Evolutionary conservation across 2,329 filamentous ascomycete species (phyloP).

Genomic region (Cordyceps javanica): DNA sequence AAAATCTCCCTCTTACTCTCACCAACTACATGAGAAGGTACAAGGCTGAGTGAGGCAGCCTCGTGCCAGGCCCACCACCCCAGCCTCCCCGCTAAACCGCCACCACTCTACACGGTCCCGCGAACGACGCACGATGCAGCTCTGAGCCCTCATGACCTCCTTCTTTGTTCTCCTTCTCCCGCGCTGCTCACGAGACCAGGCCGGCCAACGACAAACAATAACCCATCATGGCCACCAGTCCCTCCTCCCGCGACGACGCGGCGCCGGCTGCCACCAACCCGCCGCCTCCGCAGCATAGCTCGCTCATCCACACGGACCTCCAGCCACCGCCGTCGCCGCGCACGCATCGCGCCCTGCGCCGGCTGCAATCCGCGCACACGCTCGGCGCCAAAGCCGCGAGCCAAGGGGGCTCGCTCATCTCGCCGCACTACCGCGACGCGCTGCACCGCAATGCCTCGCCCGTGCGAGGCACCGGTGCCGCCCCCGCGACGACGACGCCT

Average conservation of each 20-base stretch:
- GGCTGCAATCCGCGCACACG: conserved; percentile 70
- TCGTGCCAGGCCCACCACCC: neutral
- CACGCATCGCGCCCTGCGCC: conserved; percentile 61
- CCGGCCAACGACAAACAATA: neutral
- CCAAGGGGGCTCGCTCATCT: conserved; percentile 48
- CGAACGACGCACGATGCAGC: neutral
- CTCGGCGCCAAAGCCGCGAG: conserved; percentile 49
- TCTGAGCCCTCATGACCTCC: neutral
- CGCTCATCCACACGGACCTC: conserved; percentile 35
- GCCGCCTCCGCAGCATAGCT: neutral
- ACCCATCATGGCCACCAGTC: conserved; percentile 7
- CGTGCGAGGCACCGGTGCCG: conserved; percentile 19
- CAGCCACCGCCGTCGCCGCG: conserved; percentile 55
- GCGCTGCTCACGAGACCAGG: neutral
- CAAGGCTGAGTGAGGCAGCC: neutral
- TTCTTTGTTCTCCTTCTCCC: neutral
- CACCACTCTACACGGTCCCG: conserved; percentile 7
- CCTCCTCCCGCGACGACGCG: neutral
- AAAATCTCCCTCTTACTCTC: no score
- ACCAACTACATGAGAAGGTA: no score
- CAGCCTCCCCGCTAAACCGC: conserved; percentile 6
- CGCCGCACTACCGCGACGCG: conserved; percentile 51
- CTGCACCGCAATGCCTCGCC: conserved; percentile 32
- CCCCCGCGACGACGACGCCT: neutral
- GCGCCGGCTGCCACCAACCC: neutral